phyloP scores from a whole-genome alignment of 345 rosid genomes.

The Rhizophora apiculata region DNA sequence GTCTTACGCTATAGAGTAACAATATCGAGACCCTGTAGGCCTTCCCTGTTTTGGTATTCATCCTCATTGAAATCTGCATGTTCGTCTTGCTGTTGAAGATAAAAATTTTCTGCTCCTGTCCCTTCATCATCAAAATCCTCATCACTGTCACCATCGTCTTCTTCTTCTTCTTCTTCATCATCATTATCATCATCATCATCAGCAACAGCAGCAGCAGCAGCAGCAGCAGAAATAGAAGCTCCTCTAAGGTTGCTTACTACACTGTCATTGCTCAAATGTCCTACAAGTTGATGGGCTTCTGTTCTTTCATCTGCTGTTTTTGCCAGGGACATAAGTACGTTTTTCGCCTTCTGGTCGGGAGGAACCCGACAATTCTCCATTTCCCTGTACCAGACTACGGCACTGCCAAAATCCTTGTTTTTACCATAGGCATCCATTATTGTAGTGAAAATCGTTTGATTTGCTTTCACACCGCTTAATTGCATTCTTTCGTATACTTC shows the following conservation, averaged over 20 bases:
- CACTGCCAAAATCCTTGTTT: constrained; percentile 73
- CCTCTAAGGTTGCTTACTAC: constrained; percentile 25
- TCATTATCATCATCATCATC: constrained; percentile 26
- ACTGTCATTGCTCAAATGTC: constrained; percentile 22
- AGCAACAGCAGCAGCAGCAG: constrained; percentile 36
- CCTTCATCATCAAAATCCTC: neutral
- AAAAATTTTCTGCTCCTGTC: neutral
- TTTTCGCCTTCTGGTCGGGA: constrained; percentile 90
- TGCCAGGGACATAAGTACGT: constrained; percentile 74
- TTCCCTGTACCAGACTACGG: constrained; percentile 78
- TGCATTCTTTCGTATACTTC: constrained; percentile 69
- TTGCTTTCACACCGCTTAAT: constrained; percentile 53
- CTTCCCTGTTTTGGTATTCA: constrained; percentile 6
- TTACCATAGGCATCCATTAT: constrained; percentile 92
- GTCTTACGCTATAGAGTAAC: neutral
- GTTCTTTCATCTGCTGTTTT: constrained; percentile 56
- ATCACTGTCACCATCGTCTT: neutral
- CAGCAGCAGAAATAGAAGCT: constrained; percentile 22
- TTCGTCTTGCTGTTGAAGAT: neutral
- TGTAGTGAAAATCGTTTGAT: constrained; percentile 75
- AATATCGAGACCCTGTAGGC: constrained; percentile 6
- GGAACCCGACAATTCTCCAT: constrained; percentile 62
- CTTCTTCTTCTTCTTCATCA: constrained; percentile 9
- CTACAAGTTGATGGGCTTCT: constrained; percentile 62
- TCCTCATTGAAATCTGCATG: neutral